phyloP scores from a whole-genome alignment of 257 asterid genomes.

The Nicotiana sylvestris region DNA sequence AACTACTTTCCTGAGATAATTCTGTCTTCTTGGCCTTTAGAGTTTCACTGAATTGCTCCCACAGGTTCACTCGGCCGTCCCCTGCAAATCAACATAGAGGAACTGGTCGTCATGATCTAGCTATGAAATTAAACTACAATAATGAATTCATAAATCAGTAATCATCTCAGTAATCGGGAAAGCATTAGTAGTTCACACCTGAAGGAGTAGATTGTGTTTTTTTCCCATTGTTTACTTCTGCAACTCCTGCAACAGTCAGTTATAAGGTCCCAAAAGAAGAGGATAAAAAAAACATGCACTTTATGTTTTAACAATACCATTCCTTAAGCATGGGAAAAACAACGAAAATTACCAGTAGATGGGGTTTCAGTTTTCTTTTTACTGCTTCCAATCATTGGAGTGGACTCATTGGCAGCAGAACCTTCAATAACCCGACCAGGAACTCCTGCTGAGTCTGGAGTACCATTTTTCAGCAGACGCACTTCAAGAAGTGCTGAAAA shows the following conservation, averaged over 20 bases:
- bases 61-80: conserved; percentile 32
- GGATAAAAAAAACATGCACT: not conserved
- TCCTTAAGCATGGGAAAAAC: not conserved
- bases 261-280: not conserved
- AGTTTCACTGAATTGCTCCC: conserved; percentile 72
- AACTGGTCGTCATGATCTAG: not conserved
- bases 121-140: not conserved
- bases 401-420: conserved; percentile 21
- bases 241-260: not conserved
- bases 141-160: not conserved
- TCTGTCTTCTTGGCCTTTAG: conserved; percentile 59
- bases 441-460: conserved; percentile 31
- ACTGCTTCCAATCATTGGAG: conserved; percentile 28
- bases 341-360: conserved; percentile 7
- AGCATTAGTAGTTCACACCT: not conserved
- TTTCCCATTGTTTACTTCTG: conserved; percentile 1
- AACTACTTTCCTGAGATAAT: conserved; percentile 34
- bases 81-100: conserved; percentile 27
- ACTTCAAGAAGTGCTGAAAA: conserved; percentile 68
- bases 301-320: not conserved
- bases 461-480: conserved; percentile 43
- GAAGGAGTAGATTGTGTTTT: not conserved
- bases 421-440: conserved; percentile 28
- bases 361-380: conserved; percentile 22
- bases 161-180: not conserved